Percentiles rank a stretch among this genome's conserved stretches.
Evolutionary conservation across 2,329 filamentous ascomycete genomes (phyloP).

Genomic region (Talaromyces amestolkiae): DNA sequence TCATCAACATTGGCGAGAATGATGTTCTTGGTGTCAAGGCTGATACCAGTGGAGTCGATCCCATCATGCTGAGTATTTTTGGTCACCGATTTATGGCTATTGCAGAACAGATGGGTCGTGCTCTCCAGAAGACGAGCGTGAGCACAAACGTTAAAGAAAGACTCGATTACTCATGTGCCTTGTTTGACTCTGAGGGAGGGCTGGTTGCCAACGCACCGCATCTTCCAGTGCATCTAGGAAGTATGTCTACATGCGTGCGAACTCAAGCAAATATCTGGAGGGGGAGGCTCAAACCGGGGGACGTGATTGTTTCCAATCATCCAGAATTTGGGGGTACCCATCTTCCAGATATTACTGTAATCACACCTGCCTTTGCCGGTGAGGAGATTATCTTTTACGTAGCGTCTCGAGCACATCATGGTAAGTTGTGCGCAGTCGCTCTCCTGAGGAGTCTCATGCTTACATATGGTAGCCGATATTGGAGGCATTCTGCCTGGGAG

Average conservation of each 20-base stretch:
- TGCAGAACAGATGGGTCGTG: conserved; percentile 78
- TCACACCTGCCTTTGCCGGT: conserved; percentile 69
- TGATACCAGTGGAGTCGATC: conserved; percentile 61
- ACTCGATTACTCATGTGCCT: conserved; percentile 73
- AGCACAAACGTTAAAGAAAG: conserved; percentile 77
- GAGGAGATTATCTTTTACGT: conserved; percentile 73
- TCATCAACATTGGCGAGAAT: conserved; percentile 69
- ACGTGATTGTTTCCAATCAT: conserved; percentile 77
- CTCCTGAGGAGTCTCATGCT: conserved; percentile 11
- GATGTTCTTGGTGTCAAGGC: conserved; percentile 49
- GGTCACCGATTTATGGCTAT: conserved; percentile 83
- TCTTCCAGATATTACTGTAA: conserved; percentile 73
- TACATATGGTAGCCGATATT: conserved; percentile 58
- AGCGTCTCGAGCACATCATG: conserved; percentile 69
- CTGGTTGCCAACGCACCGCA: conserved; percentile 75
- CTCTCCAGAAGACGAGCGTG: conserved; percentile 75
- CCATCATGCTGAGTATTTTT: conserved; percentile 75
- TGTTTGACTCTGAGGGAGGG: conserved; percentile 69
- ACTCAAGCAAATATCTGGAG: conserved; percentile 75
- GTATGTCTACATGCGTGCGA: conserved; percentile 74
- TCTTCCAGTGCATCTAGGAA: conserved; percentile 73
- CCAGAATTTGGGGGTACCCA: conserved; percentile 78
- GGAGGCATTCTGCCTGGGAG: conserved; percentile 74
- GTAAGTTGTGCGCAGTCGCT: conserved; percentile 53
- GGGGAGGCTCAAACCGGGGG: conserved; percentile 70